A percentile compares a stretch with the other conserved stretches of the same genome.
These are phyloP conservation scores for Calocybe indica DNA, from an alignment of 768 basidiomycete genomes.

Conservation along the genomic window DNA sequence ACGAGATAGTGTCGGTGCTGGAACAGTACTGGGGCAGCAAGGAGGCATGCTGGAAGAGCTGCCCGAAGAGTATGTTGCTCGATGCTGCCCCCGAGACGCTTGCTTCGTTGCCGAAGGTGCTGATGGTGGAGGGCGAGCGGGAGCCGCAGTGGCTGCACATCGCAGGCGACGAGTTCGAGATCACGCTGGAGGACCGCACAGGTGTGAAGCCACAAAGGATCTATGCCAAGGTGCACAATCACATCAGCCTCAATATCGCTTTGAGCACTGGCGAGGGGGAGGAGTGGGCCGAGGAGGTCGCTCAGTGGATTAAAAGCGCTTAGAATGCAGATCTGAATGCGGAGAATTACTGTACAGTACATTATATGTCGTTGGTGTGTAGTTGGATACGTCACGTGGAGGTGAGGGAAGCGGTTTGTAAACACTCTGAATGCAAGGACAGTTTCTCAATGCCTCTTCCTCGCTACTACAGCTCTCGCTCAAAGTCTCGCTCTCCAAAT, in stretches of 20 bases:
- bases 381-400: neutral
- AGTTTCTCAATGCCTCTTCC: slow-evolving; percentile 13
- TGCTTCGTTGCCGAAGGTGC: slow-evolving; percentile 35
- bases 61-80: slow-evolving; percentile 35
- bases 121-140: slow-evolving; percentile 44
- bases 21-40: slow-evolving; percentile 31
- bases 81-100: slow-evolving; percentile 27
- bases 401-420: neutral
- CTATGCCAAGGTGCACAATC: slow-evolving; percentile 52
- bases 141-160: slow-evolving; percentile 44
- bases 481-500: slow-evolving; percentile 37
- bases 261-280: slow-evolving; percentile 53
- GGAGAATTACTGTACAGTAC: neutral
- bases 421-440: neutral
- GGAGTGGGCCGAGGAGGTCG: slow-evolving; percentile 50
- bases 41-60: slow-evolving; percentile 28
- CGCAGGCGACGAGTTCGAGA: slow-evolving; percentile 29
- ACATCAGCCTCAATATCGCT: slow-evolving; percentile 49
- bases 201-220: slow-evolving; percentile 26
- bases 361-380: neutral
- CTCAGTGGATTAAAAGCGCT: slow-evolving; percentile 26
- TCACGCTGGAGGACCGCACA: slow-evolving; percentile 29
- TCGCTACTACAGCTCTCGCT: slow-evolving; percentile 20
- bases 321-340: neutral
- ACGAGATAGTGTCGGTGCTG: slow-evolving; percentile 18